Evolutionary conservation across 2,329 filamentous ascomycete genomes (phyloP), one percentile per base, ranked within the genome.

Genomic region (Fusarium duplospermum): DNA sequence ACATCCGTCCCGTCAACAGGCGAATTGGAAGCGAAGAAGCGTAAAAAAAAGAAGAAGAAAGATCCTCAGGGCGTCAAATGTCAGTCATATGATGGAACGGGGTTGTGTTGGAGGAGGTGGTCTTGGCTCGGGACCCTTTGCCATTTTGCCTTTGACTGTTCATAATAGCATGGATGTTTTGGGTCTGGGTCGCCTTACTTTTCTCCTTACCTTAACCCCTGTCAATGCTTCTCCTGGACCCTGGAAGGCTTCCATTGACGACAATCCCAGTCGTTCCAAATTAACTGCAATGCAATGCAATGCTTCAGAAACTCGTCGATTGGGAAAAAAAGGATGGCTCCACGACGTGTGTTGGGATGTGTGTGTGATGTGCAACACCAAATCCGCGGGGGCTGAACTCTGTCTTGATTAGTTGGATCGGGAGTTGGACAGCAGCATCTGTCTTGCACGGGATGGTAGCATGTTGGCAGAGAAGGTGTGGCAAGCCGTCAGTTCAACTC

Each of bases 401-500:
- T 78, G 70, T 31, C 50, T 70, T 74, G 47, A 42, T 64, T 73
- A 75, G 74, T 64, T 59, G 61, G 72, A 77, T 77, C 66, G 67
- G 74, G 65, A 63, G 65, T 74, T 70, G 62, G 62, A 63, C 31
- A 61, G 69, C 62, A 66, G 59, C 27, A 74, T 74, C 72, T 72
- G 47, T 27, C 45, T 50, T 27, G 45, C 45, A 50, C 45, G 45
- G 45, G 45, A 31, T 52, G 40, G 52, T 18, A 29, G 24, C 22
- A 50, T 29, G 45, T n/a, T 36, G n/a, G 50, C n/a, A 62, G 38
- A 42, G 63, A 64, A 64, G 56, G 70, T 60, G 45, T 54, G 50
- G 50, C 27, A 54, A 54, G 50, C 27, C 50, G 50, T 54, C 50
- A 54, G 27, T 54, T 52, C 50, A 54, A 54, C 66, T 62, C 54